phyloP scores from a whole-genome alignment of 768 basidiomycete genomes.

The Boletus rubroflammeus region DNA sequence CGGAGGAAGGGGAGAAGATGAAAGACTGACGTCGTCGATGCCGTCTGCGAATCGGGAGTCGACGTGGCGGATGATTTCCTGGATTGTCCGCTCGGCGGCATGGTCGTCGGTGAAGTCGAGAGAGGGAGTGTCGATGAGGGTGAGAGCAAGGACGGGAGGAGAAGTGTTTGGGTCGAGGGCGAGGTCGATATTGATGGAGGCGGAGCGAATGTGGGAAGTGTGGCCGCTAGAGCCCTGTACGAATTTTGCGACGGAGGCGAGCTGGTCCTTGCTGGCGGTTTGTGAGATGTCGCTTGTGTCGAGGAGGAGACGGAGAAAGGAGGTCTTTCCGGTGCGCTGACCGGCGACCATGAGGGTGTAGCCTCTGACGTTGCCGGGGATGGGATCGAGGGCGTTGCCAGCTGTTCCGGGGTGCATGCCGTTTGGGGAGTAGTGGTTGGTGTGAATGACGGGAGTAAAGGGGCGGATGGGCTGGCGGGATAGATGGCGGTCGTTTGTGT shows the following conservation, averaged over 20 bases:
- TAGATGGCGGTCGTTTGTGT: constrained; percentile 35
- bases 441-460: constrained; percentile 25
- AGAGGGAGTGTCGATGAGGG: constrained; percentile 80
- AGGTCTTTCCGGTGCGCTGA: constrained; percentile 80
- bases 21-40: constrained; percentile 67
- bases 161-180: constrained; percentile 46
- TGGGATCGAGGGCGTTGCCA: constrained; percentile 26
- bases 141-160: constrained; percentile 54
- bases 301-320: constrained; percentile 80
- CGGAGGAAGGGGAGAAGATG: constrained; percentile 15
- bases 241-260: constrained; percentile 77
- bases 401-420: constrained; percentile 28
- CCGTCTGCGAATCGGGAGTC: constrained; percentile 72
- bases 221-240: constrained; percentile 70
- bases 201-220: constrained; percentile 67
- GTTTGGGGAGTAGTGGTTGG: constrained; percentile 24
- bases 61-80: constrained; percentile 67
- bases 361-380: constrained; percentile 30
- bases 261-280: constrained; percentile 66
- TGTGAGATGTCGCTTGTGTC: constrained; percentile 72
- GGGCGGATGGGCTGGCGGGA: constrained; percentile 25
- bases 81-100: constrained; percentile 57
- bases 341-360: constrained; percentile 81
- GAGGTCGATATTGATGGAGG: constrained; percentile 68
- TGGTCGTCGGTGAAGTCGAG: constrained; percentile 69